Conservation (phyloP, 108 stramenopile species). For the Pseudonitzschia multiseries region DNA sequence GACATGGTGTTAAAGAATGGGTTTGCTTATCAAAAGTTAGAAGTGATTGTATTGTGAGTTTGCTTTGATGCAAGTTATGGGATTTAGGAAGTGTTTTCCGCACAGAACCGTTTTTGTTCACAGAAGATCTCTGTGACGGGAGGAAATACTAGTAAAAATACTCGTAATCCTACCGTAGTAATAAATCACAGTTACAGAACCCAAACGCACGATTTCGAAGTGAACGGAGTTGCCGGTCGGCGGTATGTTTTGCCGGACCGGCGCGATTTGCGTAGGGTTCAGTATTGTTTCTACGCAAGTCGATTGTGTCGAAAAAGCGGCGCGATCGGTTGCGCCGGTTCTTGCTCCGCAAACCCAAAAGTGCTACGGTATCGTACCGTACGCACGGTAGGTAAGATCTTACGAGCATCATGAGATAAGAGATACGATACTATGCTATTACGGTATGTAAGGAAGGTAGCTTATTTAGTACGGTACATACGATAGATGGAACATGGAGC, state of each 20-base stretch:
- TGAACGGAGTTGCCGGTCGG: background rate
- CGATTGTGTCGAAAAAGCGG: background rate
- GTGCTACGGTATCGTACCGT: too few relatives aligned
- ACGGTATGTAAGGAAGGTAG: too few relatives aligned
- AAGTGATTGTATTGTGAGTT: background rate
- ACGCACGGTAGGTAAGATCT: too few relatives aligned
- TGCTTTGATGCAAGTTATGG: background rate
- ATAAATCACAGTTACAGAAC: too few relatives aligned
- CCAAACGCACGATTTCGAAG: background rate
- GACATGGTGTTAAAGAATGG: slow-evolving; percentile 37
- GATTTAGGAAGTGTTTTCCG: background rate
- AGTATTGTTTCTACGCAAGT: background rate
- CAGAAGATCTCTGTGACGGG: background rate
- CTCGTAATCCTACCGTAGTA: too few relatives aligned
- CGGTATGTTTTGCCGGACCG: background rate
- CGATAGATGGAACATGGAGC: too few relatives aligned
- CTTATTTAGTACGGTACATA: too few relatives aligned
- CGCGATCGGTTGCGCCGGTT: background rate
- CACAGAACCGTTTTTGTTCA: too few relatives aligned
- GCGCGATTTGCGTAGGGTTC: background rate
- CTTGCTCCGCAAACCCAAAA: too few relatives aligned
- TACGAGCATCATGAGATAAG: too few relatives aligned
- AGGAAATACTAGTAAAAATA: background rate
- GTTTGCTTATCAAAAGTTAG: too few relatives aligned
- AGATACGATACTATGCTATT: too few relatives aligned